Percentiles rank a stretch among this genome's conserved stretches.
These are phyloP conservation scores for Quercus lobata DNA, from an alignment of 331 rosid species.

Conservation along the genomic window DNA sequence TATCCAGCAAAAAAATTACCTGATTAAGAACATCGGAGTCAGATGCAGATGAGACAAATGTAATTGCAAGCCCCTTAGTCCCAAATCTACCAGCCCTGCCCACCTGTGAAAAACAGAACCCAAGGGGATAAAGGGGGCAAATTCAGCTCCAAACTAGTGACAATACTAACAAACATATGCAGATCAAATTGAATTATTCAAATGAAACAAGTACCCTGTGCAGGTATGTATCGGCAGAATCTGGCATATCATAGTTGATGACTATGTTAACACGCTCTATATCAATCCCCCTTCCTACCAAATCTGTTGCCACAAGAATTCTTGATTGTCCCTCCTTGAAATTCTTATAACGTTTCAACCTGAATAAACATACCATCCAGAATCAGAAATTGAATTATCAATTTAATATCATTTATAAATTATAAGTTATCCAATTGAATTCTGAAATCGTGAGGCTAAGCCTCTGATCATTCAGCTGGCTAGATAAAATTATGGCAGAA, in stretches of 20 bases:
- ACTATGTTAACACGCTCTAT: slow-evolving; percentile 97
- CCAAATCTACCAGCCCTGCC: slow-evolving; percentile 98
- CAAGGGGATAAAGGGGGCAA: neutral
- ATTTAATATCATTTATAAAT: too few relatives aligned
- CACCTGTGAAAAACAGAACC: slow-evolving; percentile 39
- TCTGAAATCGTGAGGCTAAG: neutral
- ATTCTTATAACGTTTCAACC: slow-evolving; percentile 94
- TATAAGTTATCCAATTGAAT: neutral
- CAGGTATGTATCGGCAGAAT: slow-evolving; percentile 91
- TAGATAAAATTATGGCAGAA: neutral
- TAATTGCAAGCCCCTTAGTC: slow-evolving; percentile 95
- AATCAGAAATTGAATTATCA: neutral
- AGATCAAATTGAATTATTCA: neutral
- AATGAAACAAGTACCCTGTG: slow-evolving; percentile 61
- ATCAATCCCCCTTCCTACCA: slow-evolving; percentile 96
- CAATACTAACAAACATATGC: neutral
- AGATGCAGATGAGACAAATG: slow-evolving; percentile 77
- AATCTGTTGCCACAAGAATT: slow-evolving; percentile 94
- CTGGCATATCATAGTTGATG: slow-evolving; percentile 96
- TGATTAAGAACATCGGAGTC: slow-evolving; percentile 81
- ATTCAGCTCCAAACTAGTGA: neutral
- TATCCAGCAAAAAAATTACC: slow-evolving; percentile 5
- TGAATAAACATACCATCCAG: slow-evolving; percentile 14
- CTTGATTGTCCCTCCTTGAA: slow-evolving; percentile 95
- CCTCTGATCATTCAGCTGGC: neutral